Percentiles rank a stretch among this genome's conserved stretches.
Conservation (phyloP, 768 basidiomycete species). For the Boletus huronensis region DNA sequence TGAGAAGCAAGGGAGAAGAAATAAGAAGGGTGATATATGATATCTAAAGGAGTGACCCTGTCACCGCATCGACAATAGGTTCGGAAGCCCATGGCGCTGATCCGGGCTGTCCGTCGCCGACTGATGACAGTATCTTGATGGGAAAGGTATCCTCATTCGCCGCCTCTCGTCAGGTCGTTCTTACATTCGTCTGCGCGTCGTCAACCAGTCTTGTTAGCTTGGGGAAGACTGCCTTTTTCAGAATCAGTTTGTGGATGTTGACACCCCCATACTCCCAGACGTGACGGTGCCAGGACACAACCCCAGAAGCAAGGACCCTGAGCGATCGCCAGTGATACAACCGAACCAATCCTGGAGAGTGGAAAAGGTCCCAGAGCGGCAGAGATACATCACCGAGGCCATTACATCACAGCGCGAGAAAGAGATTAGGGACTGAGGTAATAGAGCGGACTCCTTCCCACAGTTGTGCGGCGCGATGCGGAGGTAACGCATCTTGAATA, state of each 20-base stretch:
- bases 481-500: background rate
- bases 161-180: no score
- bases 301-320: background rate
- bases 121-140: background rate
- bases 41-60: background rate
- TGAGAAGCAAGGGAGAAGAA: background rate
- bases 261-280: background rate
- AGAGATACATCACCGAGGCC: background rate
- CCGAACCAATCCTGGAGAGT: background rate
- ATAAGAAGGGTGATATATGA: background rate
- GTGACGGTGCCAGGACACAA: background rate
- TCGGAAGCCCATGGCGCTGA: background rate
- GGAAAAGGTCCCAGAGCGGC: background rate
- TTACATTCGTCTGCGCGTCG: background rate
- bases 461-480: background rate
- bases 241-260: background rate
- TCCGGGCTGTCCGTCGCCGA: background rate
- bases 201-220: background rate
- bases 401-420: background rate
- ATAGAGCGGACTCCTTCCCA: slow-evolving; percentile 10
- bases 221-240: background rate
- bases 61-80: background rate
- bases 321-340: background rate
- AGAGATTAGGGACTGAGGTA: background rate
- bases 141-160: background rate